Evolutionary conservation across 345 rosid genomes (phyloP).

Genomic region (Pelargonium nanum): DNA sequence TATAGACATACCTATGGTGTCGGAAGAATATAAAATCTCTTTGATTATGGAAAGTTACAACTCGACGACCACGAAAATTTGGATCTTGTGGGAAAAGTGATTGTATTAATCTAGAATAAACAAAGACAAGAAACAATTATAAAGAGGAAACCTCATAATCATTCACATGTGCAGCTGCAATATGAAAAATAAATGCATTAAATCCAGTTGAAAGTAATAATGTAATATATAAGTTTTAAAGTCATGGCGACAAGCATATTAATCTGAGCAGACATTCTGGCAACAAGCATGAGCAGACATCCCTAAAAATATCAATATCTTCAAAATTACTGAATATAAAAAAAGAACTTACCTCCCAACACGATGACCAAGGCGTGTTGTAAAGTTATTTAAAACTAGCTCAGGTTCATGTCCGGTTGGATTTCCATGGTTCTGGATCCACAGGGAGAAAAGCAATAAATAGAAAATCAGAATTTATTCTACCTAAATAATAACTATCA

Average conservation of each 20-base stretch:
- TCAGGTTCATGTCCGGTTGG: slow-evolving; percentile 91
- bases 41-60: slow-evolving; percentile 93
- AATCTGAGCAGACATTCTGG: not conserved
- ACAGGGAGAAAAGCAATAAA: not conserved
- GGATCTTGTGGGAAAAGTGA: slow-evolving; percentile 84
- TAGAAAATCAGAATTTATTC: not conserved
- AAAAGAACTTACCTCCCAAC: slow-evolving; percentile 53
- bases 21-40: slow-evolving; percentile 89
- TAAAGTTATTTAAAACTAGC: slow-evolving; percentile 73
- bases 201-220: too few relatives aligned
- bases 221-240: too few relatives aligned
- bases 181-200: too few relatives aligned
- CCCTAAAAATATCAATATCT: not conserved
- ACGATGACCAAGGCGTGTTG: slow-evolving; percentile 87
- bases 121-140: slow-evolving; percentile 1
- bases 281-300: not conserved
- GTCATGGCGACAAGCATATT: too few relatives aligned
- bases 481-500: not conserved
- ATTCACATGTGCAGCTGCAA: too few relatives aligned
- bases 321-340: slow-evolving; percentile 2
- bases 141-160: too few relatives aligned
- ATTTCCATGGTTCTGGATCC: slow-evolving; percentile 72
- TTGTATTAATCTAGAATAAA: slow-evolving; percentile 46
- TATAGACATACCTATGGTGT: slow-evolving; percentile 62
- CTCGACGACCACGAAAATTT: slow-evolving; percentile 75